Evolutionary conservation across 2,329 filamentous ascomycete species (phyloP).

Genomic region (Epichloe bromicola): DNA sequence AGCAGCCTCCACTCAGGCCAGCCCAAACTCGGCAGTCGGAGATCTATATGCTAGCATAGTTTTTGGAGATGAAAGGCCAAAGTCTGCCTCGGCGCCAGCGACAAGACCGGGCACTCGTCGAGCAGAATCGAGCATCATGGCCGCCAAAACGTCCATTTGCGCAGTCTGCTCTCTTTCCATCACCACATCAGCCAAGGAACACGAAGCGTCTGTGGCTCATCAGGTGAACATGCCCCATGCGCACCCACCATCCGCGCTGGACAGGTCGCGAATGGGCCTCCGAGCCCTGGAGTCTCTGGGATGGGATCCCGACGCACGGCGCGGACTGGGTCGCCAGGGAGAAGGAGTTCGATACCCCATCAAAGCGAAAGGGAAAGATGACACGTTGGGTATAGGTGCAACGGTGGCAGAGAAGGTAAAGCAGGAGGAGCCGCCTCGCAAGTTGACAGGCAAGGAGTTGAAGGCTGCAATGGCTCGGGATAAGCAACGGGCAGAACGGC

Average conservation of each 20-base stretch:
- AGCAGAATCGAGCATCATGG: background rate
- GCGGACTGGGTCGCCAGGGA: constrained; percentile 57
- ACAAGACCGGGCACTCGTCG: constrained; percentile 7
- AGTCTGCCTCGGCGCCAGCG: constrained; percentile 7
- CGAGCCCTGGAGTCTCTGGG: constrained; percentile 52
- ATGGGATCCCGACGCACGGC: constrained; percentile 61
- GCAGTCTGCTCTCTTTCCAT: constrained; percentile 24
- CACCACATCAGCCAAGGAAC: constrained; percentile 22
- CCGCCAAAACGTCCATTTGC: constrained; percentile 15
- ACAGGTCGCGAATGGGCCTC: constrained; percentile 58
- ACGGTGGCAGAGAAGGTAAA: constrained; percentile 15
- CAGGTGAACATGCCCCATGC: constrained; percentile 58
- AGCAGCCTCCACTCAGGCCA: constrained; percentile 11
- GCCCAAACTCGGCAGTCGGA: constrained; percentile 24
- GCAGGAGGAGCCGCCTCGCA: constrained; percentile 39
- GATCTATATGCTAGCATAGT: constrained; percentile 58
- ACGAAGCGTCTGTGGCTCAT: constrained; percentile 54
- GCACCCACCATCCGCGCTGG: constrained; percentile 58
- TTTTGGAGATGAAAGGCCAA: constrained; percentile 27
- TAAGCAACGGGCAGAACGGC: constrained; percentile 44
- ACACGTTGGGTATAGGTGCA: constrained; percentile 61
- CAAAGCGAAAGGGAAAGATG: constrained; percentile 56
- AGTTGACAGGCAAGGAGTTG: constrained; percentile 42
- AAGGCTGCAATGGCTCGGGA: constrained; percentile 31
- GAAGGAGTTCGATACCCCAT: constrained; percentile 67